Conservation (phyloP, 179 eudicot species). For the Beta corolliflora region DNA sequence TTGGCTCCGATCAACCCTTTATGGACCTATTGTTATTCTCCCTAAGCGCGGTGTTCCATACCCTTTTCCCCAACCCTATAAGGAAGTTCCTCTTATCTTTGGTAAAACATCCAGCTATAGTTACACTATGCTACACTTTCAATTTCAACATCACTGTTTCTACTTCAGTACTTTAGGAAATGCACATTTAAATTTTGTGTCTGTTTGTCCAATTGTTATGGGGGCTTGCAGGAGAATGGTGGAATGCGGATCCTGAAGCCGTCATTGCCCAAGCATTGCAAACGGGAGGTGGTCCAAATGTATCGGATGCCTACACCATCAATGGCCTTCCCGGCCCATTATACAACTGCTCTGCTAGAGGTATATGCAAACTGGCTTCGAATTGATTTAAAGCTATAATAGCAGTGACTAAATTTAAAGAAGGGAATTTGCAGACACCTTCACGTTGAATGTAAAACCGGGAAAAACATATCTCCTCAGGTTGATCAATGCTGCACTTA, state of each 20-base stretch:
- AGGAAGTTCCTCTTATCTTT: slow-evolving; percentile 36
- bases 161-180: neutral
- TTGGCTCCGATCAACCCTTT: slow-evolving; percentile 43
- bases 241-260: slow-evolving; percentile 39
- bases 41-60: slow-evolving; percentile 37
- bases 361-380: neutral
- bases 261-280: slow-evolving; percentile 36
- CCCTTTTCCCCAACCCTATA: slow-evolving; percentile 39
- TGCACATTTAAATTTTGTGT: neutral
- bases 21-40: slow-evolving; percentile 42
- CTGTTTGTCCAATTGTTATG: neutral
- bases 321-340: slow-evolving; percentile 44
- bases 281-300: slow-evolving; percentile 39
- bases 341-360: slow-evolving; percentile 38
- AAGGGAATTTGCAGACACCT: slow-evolving; percentile 25
- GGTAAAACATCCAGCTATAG: slow-evolving; percentile 18
- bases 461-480: slow-evolving; percentile 36
- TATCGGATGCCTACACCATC: slow-evolving; percentile 44
- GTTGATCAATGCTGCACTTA: slow-evolving; percentile 41
- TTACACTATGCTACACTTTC: neutral
- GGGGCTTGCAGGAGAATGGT: slow-evolving; percentile 35
- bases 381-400: neutral
- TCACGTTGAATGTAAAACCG: slow-evolving; percentile 34
- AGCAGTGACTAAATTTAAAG: neutral
- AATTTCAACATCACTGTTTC: neutral